These are phyloP conservation scores for Sporothrix variecibatus DNA, from an alignment of 2,329 filamentous ascomycete species.

Conservation along the genomic window DNA sequence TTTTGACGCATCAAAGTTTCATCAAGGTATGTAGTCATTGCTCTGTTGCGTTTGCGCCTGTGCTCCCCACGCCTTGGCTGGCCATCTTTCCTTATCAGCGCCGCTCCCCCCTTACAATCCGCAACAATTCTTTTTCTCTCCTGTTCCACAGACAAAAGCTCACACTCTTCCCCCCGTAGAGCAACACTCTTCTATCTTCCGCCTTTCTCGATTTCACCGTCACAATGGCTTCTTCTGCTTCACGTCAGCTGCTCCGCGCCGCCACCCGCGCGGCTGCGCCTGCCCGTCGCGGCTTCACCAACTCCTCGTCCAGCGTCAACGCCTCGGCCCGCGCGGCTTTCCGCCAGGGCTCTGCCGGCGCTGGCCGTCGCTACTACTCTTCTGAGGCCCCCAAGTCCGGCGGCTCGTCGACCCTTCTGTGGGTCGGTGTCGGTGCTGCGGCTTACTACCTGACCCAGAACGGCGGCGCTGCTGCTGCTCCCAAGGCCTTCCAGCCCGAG, in stretches of 20 bases:
- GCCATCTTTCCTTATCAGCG: conserved; percentile 8
- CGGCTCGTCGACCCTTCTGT: conserved; percentile 50
- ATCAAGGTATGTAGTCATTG: conserved; percentile 8
- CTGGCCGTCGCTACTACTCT: conserved; percentile 75
- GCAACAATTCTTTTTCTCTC: background rate
- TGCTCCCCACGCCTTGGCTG: background rate
- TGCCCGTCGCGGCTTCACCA: conserved; percentile 27
- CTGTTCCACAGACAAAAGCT: background rate
- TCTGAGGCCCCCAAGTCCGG: conserved; percentile 61
- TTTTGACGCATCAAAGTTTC: background rate
- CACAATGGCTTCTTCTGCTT: conserved; percentile 48
- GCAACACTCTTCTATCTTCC: background rate
- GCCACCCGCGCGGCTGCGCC: conserved; percentile 56
- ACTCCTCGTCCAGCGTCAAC: conserved; percentile 58
- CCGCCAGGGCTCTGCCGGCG: conserved; percentile 57
- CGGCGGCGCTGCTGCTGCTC: conserved; percentile 48
- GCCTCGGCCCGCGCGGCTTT: conserved; percentile 66
- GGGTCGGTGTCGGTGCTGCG: conserved; percentile 64
- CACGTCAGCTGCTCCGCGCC: conserved; percentile 58
- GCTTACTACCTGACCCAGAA: conserved; percentile 66
- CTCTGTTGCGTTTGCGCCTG: background rate
- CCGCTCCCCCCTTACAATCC: background rate
- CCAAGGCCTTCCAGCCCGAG: conserved; percentile 69
- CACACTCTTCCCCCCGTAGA: conserved; percentile 2
- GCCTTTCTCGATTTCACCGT: background rate